Base-by-base conservation (phyloP, 495 filamentous ascomycete genomes). In the Glonium stellatum region DNA sequence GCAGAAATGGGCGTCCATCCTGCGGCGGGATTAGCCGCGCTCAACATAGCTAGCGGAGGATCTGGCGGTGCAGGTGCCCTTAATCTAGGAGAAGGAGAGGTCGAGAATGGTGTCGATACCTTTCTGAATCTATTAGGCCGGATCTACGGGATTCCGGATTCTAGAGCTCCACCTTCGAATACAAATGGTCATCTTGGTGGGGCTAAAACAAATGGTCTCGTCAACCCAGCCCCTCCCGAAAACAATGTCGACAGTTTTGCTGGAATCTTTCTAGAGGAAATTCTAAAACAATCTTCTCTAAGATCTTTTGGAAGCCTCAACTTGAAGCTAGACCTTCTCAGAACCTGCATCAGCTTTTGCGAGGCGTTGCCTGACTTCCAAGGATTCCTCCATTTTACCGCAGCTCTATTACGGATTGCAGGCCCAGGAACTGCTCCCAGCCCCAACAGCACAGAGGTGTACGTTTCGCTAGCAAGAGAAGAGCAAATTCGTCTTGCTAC, bases 1-100 rank as follows among this genome's bases (percentile, higher is more conserved):
- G 93, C 95, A 19, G 93, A 97, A 64, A 86, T 92, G 58, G 93
- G 95, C 4, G 87, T 98, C 47, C 93, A 97, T 72, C 95, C 95
- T 48, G 90, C 93, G 27, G 67, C 67, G 23, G 64, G 61, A 1
- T 72, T 95, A 42, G 82, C 84, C 12, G 84, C 84, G 61, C 72
- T 91, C 22, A 79, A 72, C 54, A 77, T 69, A 39, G 69, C 72
- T 2, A 76, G 76, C 44, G 76, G 75, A 10, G 72, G 72, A 23
- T 64, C 66, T 4, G 77, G 73, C 57, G 78, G 79, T 22, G 74
- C 85, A n/a, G 83, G 82, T 36, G 82, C 86, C 8, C 72, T 93
- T 51, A 87, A 92, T 62, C 73, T 90, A 23, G 84, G 83, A 13
- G 85, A 88, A 62, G 85, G 83, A 0, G 88, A 92, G 62, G 82